These are phyloP conservation scores for Clonostachys byssicola DNA, from an alignment of 2,329 filamentous ascomycete genomes.

Conservation along the genomic window DNA sequence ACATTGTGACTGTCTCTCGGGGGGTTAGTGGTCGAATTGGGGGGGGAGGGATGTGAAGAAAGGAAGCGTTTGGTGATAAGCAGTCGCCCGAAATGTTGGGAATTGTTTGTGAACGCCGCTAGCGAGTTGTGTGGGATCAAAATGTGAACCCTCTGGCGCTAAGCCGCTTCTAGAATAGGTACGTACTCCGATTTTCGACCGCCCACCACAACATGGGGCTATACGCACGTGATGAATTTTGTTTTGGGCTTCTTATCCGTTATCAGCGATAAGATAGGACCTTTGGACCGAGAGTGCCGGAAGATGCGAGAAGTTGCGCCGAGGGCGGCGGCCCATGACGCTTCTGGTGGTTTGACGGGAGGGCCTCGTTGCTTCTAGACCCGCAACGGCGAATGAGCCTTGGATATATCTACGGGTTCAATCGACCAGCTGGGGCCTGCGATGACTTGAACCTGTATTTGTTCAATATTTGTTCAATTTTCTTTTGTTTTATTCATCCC, in stretches of 20 bases:
- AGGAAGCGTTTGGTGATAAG: slow-evolving; percentile 25
- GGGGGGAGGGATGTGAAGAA: slow-evolving; percentile 19
- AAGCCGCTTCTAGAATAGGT: slow-evolving; percentile 18
- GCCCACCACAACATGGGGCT: slow-evolving; percentile 21
- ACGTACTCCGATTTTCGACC: slow-evolving; percentile 8
- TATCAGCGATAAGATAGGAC: not conserved
- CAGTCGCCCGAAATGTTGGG: slow-evolving; percentile 29
- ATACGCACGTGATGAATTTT: slow-evolving; percentile 22
- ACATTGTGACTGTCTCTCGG: slow-evolving; percentile 57
- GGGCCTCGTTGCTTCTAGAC: not conserved
- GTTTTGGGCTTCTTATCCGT: not conserved
- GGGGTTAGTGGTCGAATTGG: slow-evolving; percentile 40
- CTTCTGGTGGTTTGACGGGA: not conserved
- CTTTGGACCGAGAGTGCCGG: slow-evolving; percentile 14
- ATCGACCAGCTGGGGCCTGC: too few relatives aligned
- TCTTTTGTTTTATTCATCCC: too few relatives aligned
- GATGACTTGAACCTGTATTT: too few relatives aligned
- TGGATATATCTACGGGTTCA: too few relatives aligned
- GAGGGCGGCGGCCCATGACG: not conserved
- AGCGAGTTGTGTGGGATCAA: slow-evolving; percentile 36
- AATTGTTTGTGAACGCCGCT: slow-evolving; percentile 35
- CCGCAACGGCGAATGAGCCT: too few relatives aligned
- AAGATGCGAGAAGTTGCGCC: slow-evolving; percentile 31
- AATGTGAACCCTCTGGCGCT: slow-evolving; percentile 36
- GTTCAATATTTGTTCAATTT: too few relatives aligned